Base-by-base conservation (phyloP, 306 rosid genomes). In the Acacia crassicarpa region DNA sequence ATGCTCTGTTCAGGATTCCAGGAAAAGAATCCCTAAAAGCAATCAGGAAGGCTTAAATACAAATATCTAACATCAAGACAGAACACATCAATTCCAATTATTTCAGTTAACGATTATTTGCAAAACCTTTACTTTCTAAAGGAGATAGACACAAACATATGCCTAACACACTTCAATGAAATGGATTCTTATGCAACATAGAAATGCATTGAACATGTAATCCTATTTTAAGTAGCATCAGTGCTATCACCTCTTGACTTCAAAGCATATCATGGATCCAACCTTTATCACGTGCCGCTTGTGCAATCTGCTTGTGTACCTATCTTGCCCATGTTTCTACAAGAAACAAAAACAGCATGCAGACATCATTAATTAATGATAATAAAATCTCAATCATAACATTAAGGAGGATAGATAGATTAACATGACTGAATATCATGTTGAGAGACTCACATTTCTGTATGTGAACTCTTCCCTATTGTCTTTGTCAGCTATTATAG, bases 251-350 rank as follows among this genome's bases (percentile, higher is more conserved):
- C 99, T 95, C 87, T 92, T 95, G 71, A 95, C 90, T 72, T 74
- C 77, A 74, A 91, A 87, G 40, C 92, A 91, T 61, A 93, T 84
- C 89, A 85, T 79, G 78, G 89, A 76, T 75, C 98, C 99, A 48
- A 84, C 91, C 88, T 92, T 96, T 84, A 93, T 90, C 84, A 92
- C 91, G 82, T 95, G 97, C 10, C 80, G 84, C 92, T 90, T 96
- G 82, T 91, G 84, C 54, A 75, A 82, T 78, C 89, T 89, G 89
- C 94, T 96, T 35, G 80, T 84, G 77, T 85, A 92, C 78, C 84
- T 83, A 56, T 88, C 91, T 81, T 93, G 86, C 33, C 83, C 94
- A 19, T 67, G 85, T 88, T 92, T 96, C 99, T 92, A 84, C 33
- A 38, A 80, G 33, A 85, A 80, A 76, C n/a, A 40, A 51, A 84